Conservation (phyloP, 352 stramenopile species). For the Globisporangium acanthophoron region DNA sequence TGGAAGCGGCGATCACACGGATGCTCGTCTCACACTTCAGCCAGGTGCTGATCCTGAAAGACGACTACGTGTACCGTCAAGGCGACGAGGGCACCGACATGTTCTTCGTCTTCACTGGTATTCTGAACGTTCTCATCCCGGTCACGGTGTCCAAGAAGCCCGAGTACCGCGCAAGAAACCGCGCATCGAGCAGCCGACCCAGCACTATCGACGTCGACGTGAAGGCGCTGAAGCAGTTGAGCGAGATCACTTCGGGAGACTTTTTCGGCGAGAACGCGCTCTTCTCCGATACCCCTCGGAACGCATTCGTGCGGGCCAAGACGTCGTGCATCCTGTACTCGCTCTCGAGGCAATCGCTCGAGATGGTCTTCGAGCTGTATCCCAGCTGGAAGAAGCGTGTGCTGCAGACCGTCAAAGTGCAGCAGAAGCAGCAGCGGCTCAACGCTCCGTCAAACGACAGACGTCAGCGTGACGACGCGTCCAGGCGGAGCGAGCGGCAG, state of each 20-base stretch:
- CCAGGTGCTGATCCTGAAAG: constrained; percentile 32
- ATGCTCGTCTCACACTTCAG: constrained; percentile 48
- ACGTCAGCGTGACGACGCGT: background rate
- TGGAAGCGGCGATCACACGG: constrained; percentile 41
- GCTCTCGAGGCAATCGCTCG: constrained; percentile 34
- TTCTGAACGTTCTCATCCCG: constrained; percentile 31
- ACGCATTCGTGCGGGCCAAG: constrained; percentile 28
- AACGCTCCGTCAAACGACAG: constrained; percentile 9
- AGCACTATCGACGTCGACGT: constrained; percentile 4
- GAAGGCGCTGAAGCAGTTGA: constrained; percentile 23
- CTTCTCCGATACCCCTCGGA: constrained; percentile 31
- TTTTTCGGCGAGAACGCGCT: constrained; percentile 42
- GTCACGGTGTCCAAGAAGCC: background rate
- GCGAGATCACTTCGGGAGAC: constrained; percentile 25
- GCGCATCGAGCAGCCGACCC: background rate
- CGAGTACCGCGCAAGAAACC: background rate
- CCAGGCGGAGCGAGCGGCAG: constrained; percentile 1
- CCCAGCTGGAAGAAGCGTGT: constrained; percentile 47
- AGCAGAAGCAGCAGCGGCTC: constrained; percentile 36
- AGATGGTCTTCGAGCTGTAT: constrained; percentile 44
- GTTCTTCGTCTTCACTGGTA: constrained; percentile 52
- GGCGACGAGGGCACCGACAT: constrained; percentile 52
- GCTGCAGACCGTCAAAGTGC: constrained; percentile 34
- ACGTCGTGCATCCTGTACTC: constrained; percentile 48
- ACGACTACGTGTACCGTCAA: constrained; percentile 37